phyloP scores from a whole-genome alignment of 495 filamentous ascomycete genomes.

The Barbatosphaeria neglecta region DNA sequence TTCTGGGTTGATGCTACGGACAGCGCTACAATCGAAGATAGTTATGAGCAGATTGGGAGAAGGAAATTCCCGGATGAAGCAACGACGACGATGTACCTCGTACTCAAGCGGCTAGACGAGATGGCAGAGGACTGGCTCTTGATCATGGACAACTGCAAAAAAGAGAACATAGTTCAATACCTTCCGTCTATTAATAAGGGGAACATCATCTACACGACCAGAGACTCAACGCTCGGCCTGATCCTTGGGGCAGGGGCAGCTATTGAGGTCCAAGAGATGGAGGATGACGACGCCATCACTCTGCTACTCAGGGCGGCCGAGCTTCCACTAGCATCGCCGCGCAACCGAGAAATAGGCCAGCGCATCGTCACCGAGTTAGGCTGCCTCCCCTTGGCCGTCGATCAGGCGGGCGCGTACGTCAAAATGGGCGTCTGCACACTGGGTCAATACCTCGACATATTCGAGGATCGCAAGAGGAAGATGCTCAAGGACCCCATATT shows the following conservation, averaged over 20 bases:
- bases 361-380: conserved; percentile 7
- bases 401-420: conserved; percentile 9
- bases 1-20: conserved; percentile 10
- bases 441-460: conserved; percentile 1
- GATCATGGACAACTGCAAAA: conserved; percentile 9
- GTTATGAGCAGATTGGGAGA: conserved; percentile 5
- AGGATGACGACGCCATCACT: conserved; percentile 3
- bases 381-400: conserved; percentile 10
- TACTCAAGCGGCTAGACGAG: background rate
- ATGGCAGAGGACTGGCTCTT: conserved; percentile 11
- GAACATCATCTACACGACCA: conserved; percentile 14
- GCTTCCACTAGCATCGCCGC: background rate
- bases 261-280: conserved; percentile 4
- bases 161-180: background rate
- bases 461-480: background rate
- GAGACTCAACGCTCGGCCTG: background rate
- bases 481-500: conserved; percentile 2
- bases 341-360: background rate
- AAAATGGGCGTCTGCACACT: background rate
- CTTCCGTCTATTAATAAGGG: conserved; percentile 3
- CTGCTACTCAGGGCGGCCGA: conserved; percentile 9
- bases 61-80: background rate
- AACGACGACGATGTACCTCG: background rate
- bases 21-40: conserved; percentile 2
- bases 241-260: background rate